Conservation (phyloP, 805 yeast genomes). For the Wickerhamomyces bisporus region DNA sequence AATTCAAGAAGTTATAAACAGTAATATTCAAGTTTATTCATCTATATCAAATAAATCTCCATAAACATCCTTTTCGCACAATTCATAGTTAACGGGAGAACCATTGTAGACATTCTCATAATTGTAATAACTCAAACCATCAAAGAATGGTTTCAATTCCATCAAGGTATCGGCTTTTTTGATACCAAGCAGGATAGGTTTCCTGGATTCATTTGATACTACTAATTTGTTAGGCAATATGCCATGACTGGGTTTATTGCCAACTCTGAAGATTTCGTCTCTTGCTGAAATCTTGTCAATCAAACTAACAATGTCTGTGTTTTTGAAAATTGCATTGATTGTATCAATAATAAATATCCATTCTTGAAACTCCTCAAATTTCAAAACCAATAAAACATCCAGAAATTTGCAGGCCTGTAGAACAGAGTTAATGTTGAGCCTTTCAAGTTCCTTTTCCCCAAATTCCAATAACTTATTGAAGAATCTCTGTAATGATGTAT, state of each 20-base stretch:
- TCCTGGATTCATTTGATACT: conserved; percentile 25
- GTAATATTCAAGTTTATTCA: neutral
- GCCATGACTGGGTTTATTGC: too few relatives aligned
- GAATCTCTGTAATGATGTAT: conserved; percentile 52
- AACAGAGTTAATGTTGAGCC: conserved; percentile 36
- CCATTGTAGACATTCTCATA: conserved; percentile 64
- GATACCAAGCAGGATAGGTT: conserved; percentile 34
- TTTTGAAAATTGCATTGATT: conserved; percentile 49
- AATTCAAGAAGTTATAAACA: conserved; percentile 34
- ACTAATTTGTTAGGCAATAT: conserved; percentile 14
- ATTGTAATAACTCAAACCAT: conserved; percentile 54
- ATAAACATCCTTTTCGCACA: conserved; percentile 52
- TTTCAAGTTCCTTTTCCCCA: conserved; percentile 25
- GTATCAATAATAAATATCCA: conserved; percentile 83
- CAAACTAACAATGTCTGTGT: conserved; percentile 22
- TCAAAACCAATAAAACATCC: conserved; percentile 64
- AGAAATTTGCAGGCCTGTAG: conserved; percentile 70
- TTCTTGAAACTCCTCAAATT: conserved; percentile 77
- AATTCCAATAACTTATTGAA: conserved; percentile 34
- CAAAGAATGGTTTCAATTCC: conserved; percentile 59
- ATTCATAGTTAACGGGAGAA: conserved; percentile 33
- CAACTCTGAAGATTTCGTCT: conserved; percentile 10
- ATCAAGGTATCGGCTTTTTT: conserved; percentile 34
- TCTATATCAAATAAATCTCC: conserved; percentile 43
- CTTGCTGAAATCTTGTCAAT: conserved; percentile 20